phyloP scores from a whole-genome alignment of 2,329 filamentous ascomycete genomes.

The Cercospora sp. region DNA sequence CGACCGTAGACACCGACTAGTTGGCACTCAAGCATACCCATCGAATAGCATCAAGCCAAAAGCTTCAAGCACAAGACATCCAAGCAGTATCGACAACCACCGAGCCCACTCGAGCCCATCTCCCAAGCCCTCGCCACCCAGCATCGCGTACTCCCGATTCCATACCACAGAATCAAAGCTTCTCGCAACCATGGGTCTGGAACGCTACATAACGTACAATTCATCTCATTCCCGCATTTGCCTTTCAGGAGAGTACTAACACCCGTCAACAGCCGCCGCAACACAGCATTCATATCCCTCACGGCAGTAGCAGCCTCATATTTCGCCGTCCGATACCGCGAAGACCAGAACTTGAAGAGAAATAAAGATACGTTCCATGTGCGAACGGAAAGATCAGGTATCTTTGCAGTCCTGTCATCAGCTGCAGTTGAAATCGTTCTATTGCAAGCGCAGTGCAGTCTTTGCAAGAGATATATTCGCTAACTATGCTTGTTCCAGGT shows the following conservation, averaged over 20 bases:
- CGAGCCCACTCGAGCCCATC: neutral
- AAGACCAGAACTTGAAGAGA: conserved; percentile 15
- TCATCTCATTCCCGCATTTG: neutral
- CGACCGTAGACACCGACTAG: neutral
- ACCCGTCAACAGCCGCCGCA: conserved; percentile 8
- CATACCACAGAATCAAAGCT: neutral
- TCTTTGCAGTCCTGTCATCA: neutral
- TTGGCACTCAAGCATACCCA: neutral
- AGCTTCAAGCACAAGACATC: neutral
- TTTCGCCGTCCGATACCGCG: conserved; percentile 12
- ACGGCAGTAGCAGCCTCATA: conserved; percentile 14
- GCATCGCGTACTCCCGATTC: neutral
- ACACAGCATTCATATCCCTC: conserved; percentile 13
- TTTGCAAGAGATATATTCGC: neutral
- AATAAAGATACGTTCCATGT: conserved; percentile 21
- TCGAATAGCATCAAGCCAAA: neutral
- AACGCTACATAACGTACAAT: conserved; percentile 17
- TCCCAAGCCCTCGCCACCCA: neutral
- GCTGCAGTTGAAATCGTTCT: neutral
- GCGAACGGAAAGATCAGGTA: conserved; percentile 18
- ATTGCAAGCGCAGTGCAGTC: neutral
- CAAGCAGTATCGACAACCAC: neutral
- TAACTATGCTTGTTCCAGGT: neutral
- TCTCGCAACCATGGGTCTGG: conserved; percentile 11
- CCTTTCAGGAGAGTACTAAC: neutral